These are phyloP conservation scores for Erigeron philadelphicus DNA, from an alignment of 140 eudicot species.

Conservation along the genomic window DNA sequence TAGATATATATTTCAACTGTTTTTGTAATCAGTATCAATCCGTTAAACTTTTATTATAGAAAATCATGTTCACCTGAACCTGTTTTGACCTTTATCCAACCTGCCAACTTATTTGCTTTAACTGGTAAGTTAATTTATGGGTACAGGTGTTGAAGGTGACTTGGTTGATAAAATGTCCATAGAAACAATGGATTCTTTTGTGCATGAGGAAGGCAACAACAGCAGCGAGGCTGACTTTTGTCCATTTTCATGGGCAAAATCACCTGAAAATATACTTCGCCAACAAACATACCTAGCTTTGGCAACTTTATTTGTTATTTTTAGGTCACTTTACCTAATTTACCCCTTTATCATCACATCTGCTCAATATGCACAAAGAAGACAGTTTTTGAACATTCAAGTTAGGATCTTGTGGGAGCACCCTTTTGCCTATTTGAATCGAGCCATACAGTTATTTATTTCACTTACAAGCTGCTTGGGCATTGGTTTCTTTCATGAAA, in stretches of 20 bases:
- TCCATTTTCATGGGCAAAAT: slow-evolving; percentile 83
- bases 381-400: slow-evolving; percentile 21
- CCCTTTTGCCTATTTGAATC: slow-evolving; percentile 29
- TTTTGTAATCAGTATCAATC: neutral
- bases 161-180: slow-evolving; percentile 27
- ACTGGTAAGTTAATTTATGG: neutral
- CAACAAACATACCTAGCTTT: slow-evolving; percentile 73
- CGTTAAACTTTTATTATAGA: neutral
- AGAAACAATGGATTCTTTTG: slow-evolving; percentile 34
- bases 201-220: slow-evolving; percentile 23
- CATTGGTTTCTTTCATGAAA: slow-evolving; percentile 53
- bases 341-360: slow-evolving; percentile 45
- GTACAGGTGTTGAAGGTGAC: slow-evolving; percentile 39
- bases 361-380: slow-evolving; percentile 35
- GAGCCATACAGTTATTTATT: slow-evolving; percentile 35
- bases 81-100: neutral
- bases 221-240: slow-evolving; percentile 41
- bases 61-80: neutral
- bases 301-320: slow-evolving; percentile 62
- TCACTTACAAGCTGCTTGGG: slow-evolving; percentile 44
- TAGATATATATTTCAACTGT: neutral
- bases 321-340: slow-evolving; percentile 45
- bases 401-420: slow-evolving; percentile 28
- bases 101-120: neutral
- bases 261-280: slow-evolving; percentile 64